Conservation (phyloP, 2,329 filamentous ascomycete species). For the Pseudocercospora eumusae region DNA sequence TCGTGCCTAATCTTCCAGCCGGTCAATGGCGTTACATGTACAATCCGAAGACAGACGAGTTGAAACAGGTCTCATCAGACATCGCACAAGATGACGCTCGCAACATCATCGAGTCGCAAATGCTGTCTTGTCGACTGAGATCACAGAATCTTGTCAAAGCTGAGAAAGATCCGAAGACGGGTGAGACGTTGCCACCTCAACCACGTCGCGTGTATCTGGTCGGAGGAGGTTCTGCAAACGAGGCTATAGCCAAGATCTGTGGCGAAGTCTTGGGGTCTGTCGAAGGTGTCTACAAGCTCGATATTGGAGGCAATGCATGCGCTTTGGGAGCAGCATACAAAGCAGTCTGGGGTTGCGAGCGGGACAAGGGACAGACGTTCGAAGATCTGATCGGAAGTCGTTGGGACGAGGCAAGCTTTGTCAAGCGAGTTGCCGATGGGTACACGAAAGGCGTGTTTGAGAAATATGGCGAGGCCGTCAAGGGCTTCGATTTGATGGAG, state of each 20-base stretch:
- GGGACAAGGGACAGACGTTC: conserved; percentile 63
- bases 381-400: conserved; percentile 80
- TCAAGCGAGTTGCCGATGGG: conserved; percentile 79
- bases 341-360: conserved; percentile 86
- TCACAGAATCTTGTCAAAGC: conserved; percentile 70
- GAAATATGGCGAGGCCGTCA: conserved; percentile 73
- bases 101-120: conserved; percentile 89
- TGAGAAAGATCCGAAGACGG: conserved; percentile 46
- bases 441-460: conserved; percentile 75
- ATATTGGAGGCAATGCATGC: conserved; percentile 93
- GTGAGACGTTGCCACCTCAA: conserved; percentile 68
- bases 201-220: conserved; percentile 91
- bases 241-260: conserved; percentile 79
- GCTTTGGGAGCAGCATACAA: conserved; percentile 94
- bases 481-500: conserved; percentile 78
- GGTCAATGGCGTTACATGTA: conserved; percentile 85
- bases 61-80: conserved; percentile 44
- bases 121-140: conserved; percentile 84
- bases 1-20: conserved; percentile 83
- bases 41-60: conserved; percentile 48
- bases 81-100: conserved; percentile 69
- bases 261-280: conserved; percentile 85
- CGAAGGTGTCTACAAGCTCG: conserved; percentile 89
- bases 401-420: conserved; percentile 83
- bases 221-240: conserved; percentile 86